Evolutionary conservation across 2,329 filamentous ascomycete species (phyloP), one percentile per base, ranked within the genome.

Genomic region (Metarhizium rileyi): DNA sequence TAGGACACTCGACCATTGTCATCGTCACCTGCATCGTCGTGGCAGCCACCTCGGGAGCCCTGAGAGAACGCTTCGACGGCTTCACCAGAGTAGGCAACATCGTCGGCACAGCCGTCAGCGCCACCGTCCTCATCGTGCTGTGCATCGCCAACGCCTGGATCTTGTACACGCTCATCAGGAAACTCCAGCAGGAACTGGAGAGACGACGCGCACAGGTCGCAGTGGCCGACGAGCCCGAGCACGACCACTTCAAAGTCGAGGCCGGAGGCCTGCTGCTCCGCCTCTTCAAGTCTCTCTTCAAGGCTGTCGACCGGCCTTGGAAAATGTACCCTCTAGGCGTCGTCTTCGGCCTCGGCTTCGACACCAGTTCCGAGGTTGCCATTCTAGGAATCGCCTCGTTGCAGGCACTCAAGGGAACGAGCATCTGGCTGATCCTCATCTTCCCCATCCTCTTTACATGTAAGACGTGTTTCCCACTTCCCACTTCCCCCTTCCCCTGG

Each of bases 271-370:
- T 90, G 48, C 67, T 96, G 36, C 83, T 86, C 25, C 72, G 73
- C 1, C 62, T 93, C 1, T 80, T 96, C 48, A 81, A 85, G 51
- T 79, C 74, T 53, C 74, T 94, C 53, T 96, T 97, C 67, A 81
- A 80, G 40, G 71, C 94, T 23, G 75, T 85, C 28, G 80, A 85
- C 57, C 70, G 78, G 5, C 86, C 87, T 0, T 97, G 91, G 91
- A 97, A 97, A 66, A 95, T 95, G 90, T 93, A 94, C 57, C 90
- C 89, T 0, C 71, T 95, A 0, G 91, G 91, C 0, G 76, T 97
- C 0, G 71, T 97, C 4, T 97, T 91, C 60, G 93, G 91, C 0
- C 74, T 97, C 0, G 93, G 91, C 0, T 97, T 98, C 63, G 93
- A 97, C 63, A 97, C 93, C 0, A 94, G 87, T 38, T 95, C 88